These are phyloP conservation scores for Torulaspora maleeae DNA, from an alignment of 805 yeast genomes.

Conservation along the genomic window DNA sequence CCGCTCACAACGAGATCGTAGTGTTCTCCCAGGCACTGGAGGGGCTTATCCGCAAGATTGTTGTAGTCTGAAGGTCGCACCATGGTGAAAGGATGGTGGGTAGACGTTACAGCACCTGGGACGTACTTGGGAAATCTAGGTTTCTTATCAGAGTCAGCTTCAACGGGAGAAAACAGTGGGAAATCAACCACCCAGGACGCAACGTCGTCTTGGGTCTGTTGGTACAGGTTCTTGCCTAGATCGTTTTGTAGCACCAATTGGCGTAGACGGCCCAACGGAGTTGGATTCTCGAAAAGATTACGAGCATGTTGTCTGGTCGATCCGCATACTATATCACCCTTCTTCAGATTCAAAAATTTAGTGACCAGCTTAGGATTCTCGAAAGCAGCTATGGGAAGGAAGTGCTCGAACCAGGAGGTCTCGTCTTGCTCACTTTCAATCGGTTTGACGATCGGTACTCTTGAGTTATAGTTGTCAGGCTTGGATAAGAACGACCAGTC, in stretches of 20 bases:
- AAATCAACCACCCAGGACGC: constrained; percentile 88
- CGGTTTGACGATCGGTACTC: constrained; percentile 56
- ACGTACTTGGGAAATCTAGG: constrained; percentile 60
- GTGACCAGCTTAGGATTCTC: constrained; percentile 34
- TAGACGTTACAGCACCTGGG: constrained; percentile 48
- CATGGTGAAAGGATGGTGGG: constrained; percentile 99
- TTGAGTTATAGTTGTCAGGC: constrained; percentile 43
- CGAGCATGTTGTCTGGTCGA: constrained; percentile 58
- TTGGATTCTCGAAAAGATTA: constrained; percentile 83
- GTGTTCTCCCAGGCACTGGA: constrained; percentile 78
- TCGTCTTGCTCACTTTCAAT: constrained; percentile 43
- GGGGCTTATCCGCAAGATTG: constrained; percentile 47
- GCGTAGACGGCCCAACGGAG: constrained; percentile 84
- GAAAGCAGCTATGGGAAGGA: constrained; percentile 33
- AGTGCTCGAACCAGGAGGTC: constrained; percentile 41
- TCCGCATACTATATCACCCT: constrained; percentile 74
- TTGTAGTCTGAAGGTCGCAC: constrained; percentile 65
- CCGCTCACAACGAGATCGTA: constrained; percentile 93
- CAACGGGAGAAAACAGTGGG: constrained; percentile 83
- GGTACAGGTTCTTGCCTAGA: constrained; percentile 39
- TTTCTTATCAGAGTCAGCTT: constrained; percentile 29
- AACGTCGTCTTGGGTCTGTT: constrained; percentile 35
- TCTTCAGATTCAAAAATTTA: constrained; percentile 39
- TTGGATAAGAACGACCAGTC: constrained; percentile 42
- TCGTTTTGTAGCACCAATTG: constrained; percentile 57